These are phyloP conservation scores for Jaenimonas drosophilae DNA, from an alignment of 208 protist species.

Conservation along the genomic window DNA sequence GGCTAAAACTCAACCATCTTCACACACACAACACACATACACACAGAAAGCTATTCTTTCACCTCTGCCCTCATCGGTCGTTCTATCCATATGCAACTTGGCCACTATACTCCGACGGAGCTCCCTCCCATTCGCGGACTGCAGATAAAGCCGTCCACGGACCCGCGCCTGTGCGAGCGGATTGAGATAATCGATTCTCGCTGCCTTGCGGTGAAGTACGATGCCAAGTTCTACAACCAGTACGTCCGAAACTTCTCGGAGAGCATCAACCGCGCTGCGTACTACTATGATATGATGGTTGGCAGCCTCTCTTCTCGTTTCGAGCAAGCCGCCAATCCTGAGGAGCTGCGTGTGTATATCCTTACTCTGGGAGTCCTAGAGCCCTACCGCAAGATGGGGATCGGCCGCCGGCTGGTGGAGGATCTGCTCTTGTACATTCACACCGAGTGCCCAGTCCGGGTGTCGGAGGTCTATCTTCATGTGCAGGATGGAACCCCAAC, in stretches of 20 bases:
- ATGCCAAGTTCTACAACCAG: slow-evolving; percentile 69
- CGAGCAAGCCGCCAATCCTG: slow-evolving; percentile 40
- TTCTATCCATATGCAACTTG: too few species aligned
- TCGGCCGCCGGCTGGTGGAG: slow-evolving; percentile 70
- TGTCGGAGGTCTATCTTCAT: slow-evolving; percentile 63
- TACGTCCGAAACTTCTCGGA: slow-evolving; percentile 64
- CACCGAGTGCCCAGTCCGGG: slow-evolving; percentile 34
- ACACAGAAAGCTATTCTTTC: too few species aligned
- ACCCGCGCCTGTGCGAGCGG: slow-evolving; percentile 59
- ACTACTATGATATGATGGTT: slow-evolving; percentile 87
- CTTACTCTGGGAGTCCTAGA: slow-evolving; percentile 91
- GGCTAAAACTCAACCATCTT: too few species aligned
- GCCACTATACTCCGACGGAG: too few species aligned
- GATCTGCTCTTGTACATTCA: slow-evolving; percentile 36
- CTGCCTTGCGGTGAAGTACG: slow-evolving; percentile 77
- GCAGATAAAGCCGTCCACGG: slow-evolving; percentile 44
- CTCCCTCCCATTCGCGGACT: slow-evolving; percentile 45
- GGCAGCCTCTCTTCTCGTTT: slow-evolving; percentile 87
- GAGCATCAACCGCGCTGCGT: slow-evolving; percentile 65
- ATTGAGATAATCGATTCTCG: slow-evolving; percentile 71
- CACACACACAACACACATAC: too few species aligned
- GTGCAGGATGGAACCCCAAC: slow-evolving; percentile 77
- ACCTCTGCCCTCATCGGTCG: too few species aligned
- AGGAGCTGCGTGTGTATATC: slow-evolving; percentile 77
- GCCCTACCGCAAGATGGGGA: slow-evolving; percentile 82